Evolutionary conservation across 2,329 filamentous ascomycete species (phyloP), one percentile per base, ranked within the genome.

Genomic region (Stachybotrys elegans): DNA sequence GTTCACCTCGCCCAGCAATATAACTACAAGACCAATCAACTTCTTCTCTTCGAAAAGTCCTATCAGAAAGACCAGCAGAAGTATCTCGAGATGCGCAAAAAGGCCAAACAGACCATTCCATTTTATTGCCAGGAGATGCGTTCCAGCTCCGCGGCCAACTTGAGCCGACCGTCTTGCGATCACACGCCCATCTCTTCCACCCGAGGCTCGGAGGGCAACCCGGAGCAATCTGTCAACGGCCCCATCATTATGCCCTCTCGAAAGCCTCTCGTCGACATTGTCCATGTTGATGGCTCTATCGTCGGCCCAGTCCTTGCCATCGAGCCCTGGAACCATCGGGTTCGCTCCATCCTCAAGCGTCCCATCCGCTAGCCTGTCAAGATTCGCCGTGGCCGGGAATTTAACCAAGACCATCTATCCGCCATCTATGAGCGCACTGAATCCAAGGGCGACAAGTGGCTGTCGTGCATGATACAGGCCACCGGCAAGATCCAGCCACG

Each of bases 391-490:
- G 65, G 66, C 12, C 57, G 69, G n/a, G 66, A 63, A n/a, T 70
- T 74, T 43, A 66, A 61, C 11, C 50, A 58, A 3, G 55, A 64
- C 4, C 61, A 67, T 7, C 59, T 73, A 8, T 58, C 63, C 4
- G 59, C 54, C 22, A 68, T 75, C 27, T 69, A 71, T 42, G 65
- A 68, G 12, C 61, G 66, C 7, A 59, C 57, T n/a, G 67, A 71
- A 36, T 55, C 54, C 3, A 70, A 72, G 49, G 65, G 62, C 1
- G 61, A 68, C 40, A 72, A 70, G 49, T 75, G 71, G 70, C 50
- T 73, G 7, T 67, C 68, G 12, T 70, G 68, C 45, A 72, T 73
- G 63, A 72, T 76, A 23, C 72, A 77, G 47, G 73, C 73, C 2
- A 73, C 65, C 0, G 73, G 73, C 2, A 58, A 66, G 12, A 45